Base-by-base conservation (phyloP, 352 stramenopile species). In the Globisporangium camurandrum region DNA sequence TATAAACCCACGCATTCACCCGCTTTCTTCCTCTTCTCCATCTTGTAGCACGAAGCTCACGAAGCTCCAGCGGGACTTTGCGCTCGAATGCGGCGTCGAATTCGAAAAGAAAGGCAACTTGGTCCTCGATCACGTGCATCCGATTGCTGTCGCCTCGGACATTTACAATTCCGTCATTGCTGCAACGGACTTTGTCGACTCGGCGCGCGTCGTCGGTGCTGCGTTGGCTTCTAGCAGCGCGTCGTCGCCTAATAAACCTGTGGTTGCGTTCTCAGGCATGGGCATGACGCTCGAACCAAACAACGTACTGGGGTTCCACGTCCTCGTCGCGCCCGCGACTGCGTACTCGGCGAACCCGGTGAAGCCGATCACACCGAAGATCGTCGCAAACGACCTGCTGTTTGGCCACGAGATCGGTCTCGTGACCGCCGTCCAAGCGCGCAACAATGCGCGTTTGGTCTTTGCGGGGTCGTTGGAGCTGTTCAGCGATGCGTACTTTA, bases 381-480 rank as follows among this genome's bases (percentile, higher is more conserved):
- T 87, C 43, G 56, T 76, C 47, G 51, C 71, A 63, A 71, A 74
- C 52, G 73, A 87, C 51, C 45, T 88, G 51, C 63, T 84, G 11
- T 88, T 86, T 42, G 74, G 75, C 48, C 78, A 84, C 48, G 65
- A 87, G 56, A 86, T 94, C 43, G 78, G 76, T 2, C 69, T 94
- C 39, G 82, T 95, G 27, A 86, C 75, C 9, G 85, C 75, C n/a
- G 67, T 95, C 11, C 89, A 96, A 61, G 84, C 60, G 14, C 86
- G 88, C 46, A 97, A 94, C 75, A 97, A 97, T 49, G 86, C 88
- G 17, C 84, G 90, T 10, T 64, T 97, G 20, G 58, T 96, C 23
- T 86, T 97, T 50, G 56, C 78, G 19, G 88, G 86, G 28, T 97
- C 86, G 34, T 58, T 95, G 28, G 84, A 91, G 22, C 59, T 96